A percentile compares a stretch with the other conserved stretches of the same genome.
These are phyloP conservation scores for Amaranthus tricolor DNA, from an alignment of 179 eudicot genomes.

Conservation along the genomic window DNA sequence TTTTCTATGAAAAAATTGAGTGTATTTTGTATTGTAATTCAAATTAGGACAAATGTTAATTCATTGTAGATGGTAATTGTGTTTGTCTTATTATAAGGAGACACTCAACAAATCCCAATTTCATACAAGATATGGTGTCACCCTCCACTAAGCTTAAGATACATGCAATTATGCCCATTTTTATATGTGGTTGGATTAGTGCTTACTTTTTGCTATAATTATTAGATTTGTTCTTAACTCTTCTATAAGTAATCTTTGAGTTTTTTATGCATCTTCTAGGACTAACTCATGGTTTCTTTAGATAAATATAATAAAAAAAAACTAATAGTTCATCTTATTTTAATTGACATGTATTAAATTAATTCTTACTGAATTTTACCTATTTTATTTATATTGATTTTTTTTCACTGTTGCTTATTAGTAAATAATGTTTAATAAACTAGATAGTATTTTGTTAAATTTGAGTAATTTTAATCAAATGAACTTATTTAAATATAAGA, in stretches of 20 bases:
- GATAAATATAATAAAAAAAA: too few relatives aligned
- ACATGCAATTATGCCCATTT: not conserved
- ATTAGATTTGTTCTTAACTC: not conserved
- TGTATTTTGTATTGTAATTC: constrained; percentile 23
- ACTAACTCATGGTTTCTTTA: too few relatives aligned
- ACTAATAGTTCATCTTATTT: too few relatives aligned
- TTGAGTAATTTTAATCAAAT: too few relatives aligned
- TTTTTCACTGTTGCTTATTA: too few relatives aligned
- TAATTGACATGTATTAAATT: too few relatives aligned
- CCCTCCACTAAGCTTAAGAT: constrained; percentile 23
- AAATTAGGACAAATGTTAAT: constrained; percentile 13
- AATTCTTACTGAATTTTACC: too few relatives aligned
- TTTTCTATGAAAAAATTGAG: not conserved
- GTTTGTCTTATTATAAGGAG: constrained; percentile 32
- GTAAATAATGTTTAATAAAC: too few relatives aligned
- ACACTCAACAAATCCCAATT: constrained; percentile 31
- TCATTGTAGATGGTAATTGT: constrained; percentile 20
- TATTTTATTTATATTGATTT: too few relatives aligned
- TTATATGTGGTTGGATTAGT: constrained; percentile 1
- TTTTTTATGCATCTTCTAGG: not conserved
- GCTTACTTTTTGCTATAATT: constrained; percentile 8
- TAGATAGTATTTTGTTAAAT: too few relatives aligned
- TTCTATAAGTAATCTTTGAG: not conserved
- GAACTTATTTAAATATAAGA: too few relatives aligned
- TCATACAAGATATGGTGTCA: constrained; percentile 28